Evolutionary conservation across 1,284 basidiomycete species (phyloP), one percentile per base, ranked within the genome.

Genomic region (Microbotryum silenes-acaulis): DNA sequence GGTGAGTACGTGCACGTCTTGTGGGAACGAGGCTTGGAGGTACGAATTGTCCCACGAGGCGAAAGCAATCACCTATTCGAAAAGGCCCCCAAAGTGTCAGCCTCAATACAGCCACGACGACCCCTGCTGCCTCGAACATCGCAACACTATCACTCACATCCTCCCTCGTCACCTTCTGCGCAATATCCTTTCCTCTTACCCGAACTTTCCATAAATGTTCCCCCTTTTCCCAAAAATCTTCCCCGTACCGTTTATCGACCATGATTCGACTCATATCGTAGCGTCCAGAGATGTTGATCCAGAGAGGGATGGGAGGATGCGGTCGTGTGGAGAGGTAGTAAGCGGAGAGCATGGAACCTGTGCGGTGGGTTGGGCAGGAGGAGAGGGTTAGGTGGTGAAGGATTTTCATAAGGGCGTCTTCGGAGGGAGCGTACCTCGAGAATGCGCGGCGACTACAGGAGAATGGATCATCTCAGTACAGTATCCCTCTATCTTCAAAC

Each of bases 31-130:
- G 33, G 29, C 9, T 47, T 56, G 54, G 18, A 56, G 37, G 27
- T 56, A 47, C 21, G 54, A 27, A 27, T 56, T 56, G 42, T 56
- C 54, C 54, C 54, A 56, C 10, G 31, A 23, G 4, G 54, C 54
- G 23, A 56, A 56, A 37, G 33, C 18, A 16, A 21, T 20, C 18
- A 56, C 23, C 37, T 56, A 25, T 9, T 31, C 31, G 31, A 31
- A 31, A 31, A 1, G 31, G 31, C 7, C 31, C 31, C 9, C 8
- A 31, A 31, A 31, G 8, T 31, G 31, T 31, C 31, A 31, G 9
- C 9, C 8, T 31, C 31, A 31, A 9, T 10, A 31, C 8, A 31
- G 8, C 31, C 31, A 31, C 9, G 8, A 31, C 8, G 31, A 10
- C 31, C 31, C 8, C 31, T 31, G 31, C 31, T 31, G 8, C 8